Evolutionary conservation across 2,329 filamentous ascomycete species (phyloP).

Genomic region (Aaosphaeria pasadenensis): DNA sequence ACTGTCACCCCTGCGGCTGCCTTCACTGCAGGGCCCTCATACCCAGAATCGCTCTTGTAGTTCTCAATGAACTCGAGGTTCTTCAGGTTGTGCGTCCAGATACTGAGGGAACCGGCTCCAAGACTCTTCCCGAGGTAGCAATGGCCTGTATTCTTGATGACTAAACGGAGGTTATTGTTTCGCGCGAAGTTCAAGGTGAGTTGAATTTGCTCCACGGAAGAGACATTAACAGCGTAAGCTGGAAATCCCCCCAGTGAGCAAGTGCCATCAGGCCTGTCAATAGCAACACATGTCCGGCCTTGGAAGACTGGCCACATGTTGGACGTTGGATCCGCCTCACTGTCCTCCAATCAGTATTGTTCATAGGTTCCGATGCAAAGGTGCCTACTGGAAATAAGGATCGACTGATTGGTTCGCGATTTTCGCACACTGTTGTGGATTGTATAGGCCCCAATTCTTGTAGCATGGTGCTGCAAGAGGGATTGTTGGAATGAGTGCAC

Average conservation of each 20-base stretch:
- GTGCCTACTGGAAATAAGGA: neutral
- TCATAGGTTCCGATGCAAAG: neutral
- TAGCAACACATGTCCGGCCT: slow-evolving; percentile 19
- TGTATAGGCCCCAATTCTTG: slow-evolving; percentile 4
- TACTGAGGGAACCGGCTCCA: slow-evolving; percentile 4
- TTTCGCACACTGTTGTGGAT: slow-evolving; percentile 1
- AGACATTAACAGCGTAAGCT: slow-evolving; percentile 6
- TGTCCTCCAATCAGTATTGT: neutral
- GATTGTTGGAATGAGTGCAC: slow-evolving; percentile 30
- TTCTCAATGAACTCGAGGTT: slow-evolving; percentile 2
- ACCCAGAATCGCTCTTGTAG: slow-evolving; percentile 4
- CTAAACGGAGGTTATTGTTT: slow-evolving; percentile 10
- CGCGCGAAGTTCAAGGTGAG: slow-evolving; percentile 9
- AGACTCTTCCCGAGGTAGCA: slow-evolving; percentile 5
- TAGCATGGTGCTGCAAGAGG: slow-evolving; percentile 33
- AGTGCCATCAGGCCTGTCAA: slow-evolving; percentile 1
- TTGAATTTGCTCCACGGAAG: slow-evolving; percentile 3
- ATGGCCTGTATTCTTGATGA: slow-evolving; percentile 14
- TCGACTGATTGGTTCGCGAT: slow-evolving; percentile 1
- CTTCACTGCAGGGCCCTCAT: slow-evolving; percentile 7
- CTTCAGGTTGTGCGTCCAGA: slow-evolving; percentile 11
- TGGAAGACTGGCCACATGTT: slow-evolving; percentile 22
- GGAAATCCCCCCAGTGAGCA: slow-evolving; percentile 6
- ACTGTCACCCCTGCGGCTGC: slow-evolving; percentile 10
- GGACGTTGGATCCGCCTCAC: slow-evolving; percentile 12